Percentiles rank a stretch among this genome's conserved stretches.
Evolutionary conservation across 2,329 filamentous ascomycete species (phyloP).

Genomic region (Neoscytalidium dimidiatum): DNA sequence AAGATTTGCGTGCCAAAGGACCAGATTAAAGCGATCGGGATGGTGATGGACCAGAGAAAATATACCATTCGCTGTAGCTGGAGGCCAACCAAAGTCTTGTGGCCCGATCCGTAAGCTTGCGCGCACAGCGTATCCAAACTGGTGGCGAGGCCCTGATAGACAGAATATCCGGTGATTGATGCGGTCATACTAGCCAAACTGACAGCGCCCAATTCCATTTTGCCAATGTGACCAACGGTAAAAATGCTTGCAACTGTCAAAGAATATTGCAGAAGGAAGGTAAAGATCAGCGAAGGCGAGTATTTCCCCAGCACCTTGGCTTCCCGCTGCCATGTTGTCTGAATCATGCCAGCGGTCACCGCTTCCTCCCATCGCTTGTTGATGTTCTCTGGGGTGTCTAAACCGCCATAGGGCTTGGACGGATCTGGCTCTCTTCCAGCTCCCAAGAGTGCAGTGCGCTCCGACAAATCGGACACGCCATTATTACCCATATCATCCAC

Average conservation of each 20-base stretch:
- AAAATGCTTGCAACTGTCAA: conserved; percentile 51
- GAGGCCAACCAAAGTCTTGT: conserved; percentile 82
- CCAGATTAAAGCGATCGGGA: conserved; percentile 75
- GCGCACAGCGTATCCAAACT: conserved; percentile 90
- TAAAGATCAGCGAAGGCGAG: conserved; percentile 47
- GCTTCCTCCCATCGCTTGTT: conserved; percentile 62
- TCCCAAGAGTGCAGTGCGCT: conserved; percentile 53
- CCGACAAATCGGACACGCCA: conserved; percentile 31
- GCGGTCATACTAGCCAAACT: conserved; percentile 54
- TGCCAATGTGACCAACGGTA: conserved; percentile 53
- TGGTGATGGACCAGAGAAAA: conserved; percentile 71
- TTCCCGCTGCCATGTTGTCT: conserved; percentile 90
- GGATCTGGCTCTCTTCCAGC: conserved; percentile 32
- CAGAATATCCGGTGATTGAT: conserved; percentile 55
- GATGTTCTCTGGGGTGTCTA: conserved; percentile 53
- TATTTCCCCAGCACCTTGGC: conserved; percentile 71
- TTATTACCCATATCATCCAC: conserved; percentile 14
- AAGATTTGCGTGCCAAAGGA: conserved; percentile 67
- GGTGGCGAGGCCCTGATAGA: conserved; percentile 66
- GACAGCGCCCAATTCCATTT: conserved; percentile 50
- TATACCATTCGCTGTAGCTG: conserved; percentile 80
- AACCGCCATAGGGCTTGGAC: conserved; percentile 46
- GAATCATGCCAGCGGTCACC: conserved; percentile 75
- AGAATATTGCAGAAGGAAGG: conserved; percentile 52
- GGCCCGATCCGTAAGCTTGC: conserved; percentile 90